Evolutionary conservation across 345 rosid genomes (phyloP), one percentile per base, ranked within the genome.

Genomic region (Gossypium sturtianum): DNA sequence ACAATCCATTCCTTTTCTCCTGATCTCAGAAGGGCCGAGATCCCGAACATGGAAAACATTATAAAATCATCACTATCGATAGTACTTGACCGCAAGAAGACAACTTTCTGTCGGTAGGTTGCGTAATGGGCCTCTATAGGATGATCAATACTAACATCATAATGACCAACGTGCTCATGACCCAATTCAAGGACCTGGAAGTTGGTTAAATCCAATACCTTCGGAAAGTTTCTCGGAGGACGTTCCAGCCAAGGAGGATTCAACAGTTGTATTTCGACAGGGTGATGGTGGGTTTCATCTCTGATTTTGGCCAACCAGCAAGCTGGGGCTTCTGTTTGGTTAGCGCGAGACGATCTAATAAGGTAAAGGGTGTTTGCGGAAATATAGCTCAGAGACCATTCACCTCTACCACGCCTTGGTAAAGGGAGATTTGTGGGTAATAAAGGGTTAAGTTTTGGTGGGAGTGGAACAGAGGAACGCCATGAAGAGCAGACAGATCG

Each of bases 21-120:
- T 56, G 86, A 81, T 66, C 62, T 94, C 73, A 79, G 86, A 70
- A 91, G 74, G 5, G 91, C 98, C 75, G 88, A 86, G 70, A 83
- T 47, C 91, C 1, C n/a, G 2, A 89, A 12, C 89, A 84, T n/a
- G 83, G 96, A 83, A 12, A 92, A 91, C 89, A 91, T 69, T 61
- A 83, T 80, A 41, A 90, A 92, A 47, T 59, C 83, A 43, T 77
- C 78, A 58, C 76, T 66, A 27, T 77, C 81, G 12, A 29, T 29
- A 29, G 22, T 19, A 15, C 43, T 43, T 12, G 80, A 60, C 67
- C 78, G 58, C 76, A 83, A 65, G 44, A 88, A 84, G 44, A 82
- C 93, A 9, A 92, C 88, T 77, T 91, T 94, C 83, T 20, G 85
- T 92, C 86, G 84, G 63, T 88, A 92, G 13, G 1, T 12, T 12